Evolutionary conservation across 2,329 filamentous ascomycete genomes (phyloP).

Genomic region (Epichloe uncinata): DNA sequence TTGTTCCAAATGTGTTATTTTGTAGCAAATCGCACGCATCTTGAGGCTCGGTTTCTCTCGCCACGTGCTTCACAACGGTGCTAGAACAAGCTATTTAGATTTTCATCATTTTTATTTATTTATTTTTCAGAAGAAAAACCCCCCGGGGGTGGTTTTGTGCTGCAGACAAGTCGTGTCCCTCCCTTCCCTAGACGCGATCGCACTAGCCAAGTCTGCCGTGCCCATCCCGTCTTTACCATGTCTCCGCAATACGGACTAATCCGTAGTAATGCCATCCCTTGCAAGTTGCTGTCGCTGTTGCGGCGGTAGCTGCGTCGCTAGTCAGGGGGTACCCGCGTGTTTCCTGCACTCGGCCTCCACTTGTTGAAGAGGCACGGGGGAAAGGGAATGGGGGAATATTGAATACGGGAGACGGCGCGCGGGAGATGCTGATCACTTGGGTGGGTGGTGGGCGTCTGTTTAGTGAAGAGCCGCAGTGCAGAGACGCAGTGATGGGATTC

Average conservation of each 20-base stretch:
- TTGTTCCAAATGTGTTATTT: too few species aligned
- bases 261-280: too few species aligned
- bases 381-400: background rate
- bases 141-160: too few species aligned
- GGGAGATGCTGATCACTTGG: too few species aligned
- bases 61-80: too few species aligned
- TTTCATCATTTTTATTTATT: too few species aligned
- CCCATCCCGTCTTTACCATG: background rate
- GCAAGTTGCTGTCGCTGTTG: background rate
- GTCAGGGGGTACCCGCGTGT: slow-evolving; percentile 1
- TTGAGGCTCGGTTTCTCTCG: too few species aligned
- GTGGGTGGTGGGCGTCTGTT: background rate
- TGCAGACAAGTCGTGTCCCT: too few species aligned
- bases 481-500: too few species aligned
- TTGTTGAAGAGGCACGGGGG: background rate
- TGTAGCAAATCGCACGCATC: too few species aligned
- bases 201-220: background rate
- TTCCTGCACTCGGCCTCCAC: background rate
- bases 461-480: background rate
- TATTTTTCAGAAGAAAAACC: too few species aligned
- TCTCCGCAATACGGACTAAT: background rate
- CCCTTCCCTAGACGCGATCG: background rate
- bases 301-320: background rate
- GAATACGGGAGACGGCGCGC: background rate
- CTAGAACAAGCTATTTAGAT: too few species aligned